A percentile compares a stretch with the other conserved stretches of the same genome.
These are phyloP conservation scores for Thermoascus crustaceus DNA, from an alignment of 2,329 filamentous ascomycete species.

Conservation along the genomic window DNA sequence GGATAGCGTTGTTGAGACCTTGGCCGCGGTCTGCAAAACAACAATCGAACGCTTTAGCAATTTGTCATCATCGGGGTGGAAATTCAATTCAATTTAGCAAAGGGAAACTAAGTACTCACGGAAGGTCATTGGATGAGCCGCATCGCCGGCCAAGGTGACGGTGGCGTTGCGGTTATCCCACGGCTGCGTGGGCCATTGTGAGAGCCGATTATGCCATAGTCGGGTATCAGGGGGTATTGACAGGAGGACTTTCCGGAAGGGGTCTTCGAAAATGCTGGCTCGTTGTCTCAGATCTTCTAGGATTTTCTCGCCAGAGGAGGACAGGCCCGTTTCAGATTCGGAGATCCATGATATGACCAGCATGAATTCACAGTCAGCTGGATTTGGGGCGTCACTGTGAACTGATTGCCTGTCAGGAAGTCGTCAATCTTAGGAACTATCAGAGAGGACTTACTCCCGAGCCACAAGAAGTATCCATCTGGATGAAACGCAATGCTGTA, in stretches of 20 bases:
- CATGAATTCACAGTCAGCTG: constrained; percentile 8
- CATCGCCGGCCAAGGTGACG: constrained; percentile 30
- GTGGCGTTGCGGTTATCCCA: constrained; percentile 27
- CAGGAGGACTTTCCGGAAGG: constrained; percentile 25
- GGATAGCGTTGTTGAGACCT: constrained; percentile 30
- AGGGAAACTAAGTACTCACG: too few species aligned
- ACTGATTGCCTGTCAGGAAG: background rate
- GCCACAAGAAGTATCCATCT: constrained; percentile 6
- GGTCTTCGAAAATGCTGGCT: constrained; percentile 19
- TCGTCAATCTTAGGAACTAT: background rate
- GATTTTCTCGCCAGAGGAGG: constrained; percentile 7
- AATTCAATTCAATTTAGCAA: too few species aligned
- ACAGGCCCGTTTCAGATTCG: constrained; percentile 4
- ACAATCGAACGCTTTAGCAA: too few species aligned
- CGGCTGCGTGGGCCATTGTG: constrained; percentile 25
- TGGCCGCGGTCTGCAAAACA: constrained; percentile 34
- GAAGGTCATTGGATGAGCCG: constrained; percentile 35
- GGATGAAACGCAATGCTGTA: constrained; percentile 7
- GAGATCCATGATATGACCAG: constrained; percentile 8
- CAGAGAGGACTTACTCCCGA: constrained; percentile 6
- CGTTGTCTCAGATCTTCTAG: constrained; percentile 5
- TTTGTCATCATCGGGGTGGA: too few species aligned
- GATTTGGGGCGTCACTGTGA: constrained; percentile 3
- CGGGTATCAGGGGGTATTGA: constrained; percentile 24
- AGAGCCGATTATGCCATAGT: constrained; percentile 23